These are phyloP conservation scores for Astrothelium macrocarpum DNA, from an alignment of 495 filamentous ascomycete species.

Conservation along the genomic window DNA sequence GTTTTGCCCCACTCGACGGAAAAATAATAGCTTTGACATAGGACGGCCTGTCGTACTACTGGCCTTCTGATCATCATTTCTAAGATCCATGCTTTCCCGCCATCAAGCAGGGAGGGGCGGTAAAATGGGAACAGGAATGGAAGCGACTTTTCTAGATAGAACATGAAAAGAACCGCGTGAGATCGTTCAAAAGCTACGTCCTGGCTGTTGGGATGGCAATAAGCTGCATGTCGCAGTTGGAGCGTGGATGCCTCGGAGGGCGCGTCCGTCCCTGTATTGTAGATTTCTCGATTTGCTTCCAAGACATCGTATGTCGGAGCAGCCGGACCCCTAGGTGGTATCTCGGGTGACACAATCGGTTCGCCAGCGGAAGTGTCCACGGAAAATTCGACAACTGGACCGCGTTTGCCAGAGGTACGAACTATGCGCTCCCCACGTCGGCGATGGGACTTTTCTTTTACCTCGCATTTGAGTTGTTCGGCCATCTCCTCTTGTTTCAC, in stretches of 20 bases:
- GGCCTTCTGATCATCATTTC: slow-evolving; percentile 42
- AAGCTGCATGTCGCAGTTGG: slow-evolving; percentile 10
- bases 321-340: slow-evolving; percentile 15
- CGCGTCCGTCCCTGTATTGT: slow-evolving; percentile 13
- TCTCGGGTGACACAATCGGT: not conserved
- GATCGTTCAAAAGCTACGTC: slow-evolving; percentile 23
- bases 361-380: slow-evolving; percentile 6
- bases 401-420: slow-evolving; percentile 2
- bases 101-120: slow-evolving; percentile 37
- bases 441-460: slow-evolving; percentile 39
- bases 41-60: slow-evolving; percentile 37
- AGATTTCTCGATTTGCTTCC: slow-evolving; percentile 8
- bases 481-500: slow-evolving; percentile 40
- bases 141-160: slow-evolving; percentile 45
- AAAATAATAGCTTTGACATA: slow-evolving; percentile 42
- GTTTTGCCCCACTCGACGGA: slow-evolving; percentile 24
- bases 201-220: slow-evolving; percentile 14
- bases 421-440: slow-evolving; percentile 28
- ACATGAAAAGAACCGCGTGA: slow-evolving; percentile 30
- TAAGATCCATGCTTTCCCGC: slow-evolving; percentile 45
- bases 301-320: slow-evolving; percentile 15
- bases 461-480: slow-evolving; percentile 40
- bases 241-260: slow-evolving; percentile 13
- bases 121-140: slow-evolving; percentile 50
- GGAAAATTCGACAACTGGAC: not conserved